These are phyloP conservation scores for Aspergillus egyptiacus DNA, from an alignment of 495 filamentous ascomycete genomes.

Conservation along the genomic window DNA sequence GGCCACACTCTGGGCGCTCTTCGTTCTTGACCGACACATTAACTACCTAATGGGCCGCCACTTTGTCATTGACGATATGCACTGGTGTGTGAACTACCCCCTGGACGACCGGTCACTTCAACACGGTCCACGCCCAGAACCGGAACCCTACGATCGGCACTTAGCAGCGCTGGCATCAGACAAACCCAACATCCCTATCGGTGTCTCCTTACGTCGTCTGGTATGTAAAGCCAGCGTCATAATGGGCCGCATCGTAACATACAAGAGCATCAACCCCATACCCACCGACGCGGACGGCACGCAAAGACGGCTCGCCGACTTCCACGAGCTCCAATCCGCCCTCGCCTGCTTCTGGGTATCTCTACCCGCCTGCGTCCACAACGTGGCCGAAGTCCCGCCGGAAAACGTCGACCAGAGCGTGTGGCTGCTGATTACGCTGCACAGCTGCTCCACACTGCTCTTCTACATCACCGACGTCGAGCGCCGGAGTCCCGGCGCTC, in stretches of 20 bases:
- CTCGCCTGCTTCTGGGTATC: conserved; percentile 1
- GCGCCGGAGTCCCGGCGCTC: not conserved
- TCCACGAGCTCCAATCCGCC: conserved; percentile 3
- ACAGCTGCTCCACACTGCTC: not conserved
- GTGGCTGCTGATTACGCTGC: conserved; percentile 1
- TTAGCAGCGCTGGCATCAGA: not conserved
- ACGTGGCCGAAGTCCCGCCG: not conserved
- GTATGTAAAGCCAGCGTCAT: conserved; percentile 1
- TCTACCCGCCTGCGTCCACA: not conserved
- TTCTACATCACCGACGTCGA: conserved; percentile 1
- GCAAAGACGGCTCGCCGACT: not conserved
- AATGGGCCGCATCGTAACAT: not conserved
- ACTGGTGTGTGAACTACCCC: conserved; percentile 5
- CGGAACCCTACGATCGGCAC: not conserved
- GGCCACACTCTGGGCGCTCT: conserved; percentile 1
- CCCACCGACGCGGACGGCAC: not conserved
- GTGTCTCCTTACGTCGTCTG: not conserved
- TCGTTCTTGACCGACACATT: conserved; percentile 2
- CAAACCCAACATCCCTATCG: not conserved
- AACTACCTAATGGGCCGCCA: conserved; percentile 3
- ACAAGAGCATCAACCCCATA: conserved; percentile 4
- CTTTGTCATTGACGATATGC: conserved; percentile 1
- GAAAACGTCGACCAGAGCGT: not conserved
- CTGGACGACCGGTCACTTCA: not conserved
- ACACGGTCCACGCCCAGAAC: conserved; percentile 1